A percentile compares a stretch with the other conserved stretches of the same genome.
These are phyloP conservation scores for Pseudogymnoascus verrucosus DNA, from an alignment of 2,329 filamentous ascomycete genomes.

Conservation along the genomic window DNA sequence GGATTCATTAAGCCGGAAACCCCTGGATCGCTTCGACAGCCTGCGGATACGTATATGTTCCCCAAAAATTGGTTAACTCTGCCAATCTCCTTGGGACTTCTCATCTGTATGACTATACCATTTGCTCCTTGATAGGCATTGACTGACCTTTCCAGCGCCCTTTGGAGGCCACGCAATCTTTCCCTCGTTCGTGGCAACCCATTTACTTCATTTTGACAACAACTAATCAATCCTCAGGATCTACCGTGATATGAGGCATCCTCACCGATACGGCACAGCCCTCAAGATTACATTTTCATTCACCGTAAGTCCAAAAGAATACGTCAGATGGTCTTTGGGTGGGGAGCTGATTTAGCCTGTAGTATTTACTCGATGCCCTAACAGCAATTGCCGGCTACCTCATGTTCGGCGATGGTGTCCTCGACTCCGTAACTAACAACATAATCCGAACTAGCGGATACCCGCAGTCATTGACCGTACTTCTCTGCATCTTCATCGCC, in stretches of 20 bases:
- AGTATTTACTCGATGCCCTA: constrained; percentile 71
- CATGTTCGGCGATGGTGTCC: constrained; percentile 90
- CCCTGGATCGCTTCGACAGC: constrained; percentile 77
- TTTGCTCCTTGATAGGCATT: background rate
- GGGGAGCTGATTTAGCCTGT: background rate
- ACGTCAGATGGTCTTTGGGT: background rate
- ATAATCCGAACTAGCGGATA: constrained; percentile 70
- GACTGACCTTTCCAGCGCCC: constrained; percentile 30
- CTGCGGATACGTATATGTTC: constrained; percentile 71
- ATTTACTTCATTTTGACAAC: background rate
- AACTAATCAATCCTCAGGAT: constrained; percentile 55
- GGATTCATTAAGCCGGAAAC: constrained; percentile 72
- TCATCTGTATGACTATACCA: constrained; percentile 55
- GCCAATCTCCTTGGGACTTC: constrained; percentile 78
- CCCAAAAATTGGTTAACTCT: constrained; percentile 81
- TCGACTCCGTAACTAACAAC: constrained; percentile 85
- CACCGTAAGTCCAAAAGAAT: constrained; percentile 49
- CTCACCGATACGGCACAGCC: constrained; percentile 59
- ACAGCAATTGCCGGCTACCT: constrained; percentile 79
- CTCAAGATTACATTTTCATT: constrained; percentile 78
- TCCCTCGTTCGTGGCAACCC: constrained; percentile 34
- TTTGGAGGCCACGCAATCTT: constrained; percentile 63
- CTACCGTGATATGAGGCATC: constrained; percentile 67
- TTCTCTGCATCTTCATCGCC: constrained; percentile 79
- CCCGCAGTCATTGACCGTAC: constrained; percentile 61